Evolutionary conservation across 2,329 filamentous ascomycete genomes (phyloP).

Genomic region (Aspergillus brunneoviolaceus): DNA sequence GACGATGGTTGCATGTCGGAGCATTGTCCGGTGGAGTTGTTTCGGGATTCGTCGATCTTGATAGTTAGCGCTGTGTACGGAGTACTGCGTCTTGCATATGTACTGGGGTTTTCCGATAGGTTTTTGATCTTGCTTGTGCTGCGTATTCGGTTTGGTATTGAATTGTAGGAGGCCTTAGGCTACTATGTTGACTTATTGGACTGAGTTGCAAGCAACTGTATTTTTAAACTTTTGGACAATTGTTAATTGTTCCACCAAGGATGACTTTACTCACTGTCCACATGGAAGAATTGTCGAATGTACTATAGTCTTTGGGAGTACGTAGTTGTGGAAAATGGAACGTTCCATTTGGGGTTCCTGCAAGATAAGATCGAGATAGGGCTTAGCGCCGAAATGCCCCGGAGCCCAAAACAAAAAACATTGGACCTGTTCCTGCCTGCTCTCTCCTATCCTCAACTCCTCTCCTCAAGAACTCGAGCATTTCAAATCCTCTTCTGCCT

Average conservation of each 20-base stretch:
- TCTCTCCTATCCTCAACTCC: too few relatives aligned
- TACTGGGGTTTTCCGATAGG: constrained; percentile 1
- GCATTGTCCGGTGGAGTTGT: constrained; percentile 14
- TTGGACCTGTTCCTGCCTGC: too few relatives aligned
- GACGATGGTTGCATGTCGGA: constrained; percentile 9
- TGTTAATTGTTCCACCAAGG: too few relatives aligned
- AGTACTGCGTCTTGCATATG: constrained; percentile 12
- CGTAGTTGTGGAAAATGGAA: too few relatives aligned
- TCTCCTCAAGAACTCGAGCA: too few relatives aligned
- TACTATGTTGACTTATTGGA: not conserved
- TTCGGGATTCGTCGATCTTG: constrained; percentile 8
- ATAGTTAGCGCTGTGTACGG: constrained; percentile 11
- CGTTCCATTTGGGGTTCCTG: not conserved
- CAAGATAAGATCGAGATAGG: not conserved
- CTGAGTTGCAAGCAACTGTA: not conserved
- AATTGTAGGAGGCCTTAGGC: not conserved
- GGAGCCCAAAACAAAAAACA: too few relatives aligned
- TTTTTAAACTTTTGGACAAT: too few relatives aligned
- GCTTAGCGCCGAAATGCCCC: not conserved
- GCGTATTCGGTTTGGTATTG: not conserved
- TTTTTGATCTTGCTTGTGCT: not conserved
- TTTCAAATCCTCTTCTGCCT: too few relatives aligned
- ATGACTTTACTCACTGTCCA: too few relatives aligned
- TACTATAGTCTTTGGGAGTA: too few relatives aligned
- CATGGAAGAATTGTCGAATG: too few relatives aligned